These are phyloP conservation scores for Microstroma glucosiphilum DNA, from an alignment of 1,284 basidiomycete genomes.

Conservation along the genomic window DNA sequence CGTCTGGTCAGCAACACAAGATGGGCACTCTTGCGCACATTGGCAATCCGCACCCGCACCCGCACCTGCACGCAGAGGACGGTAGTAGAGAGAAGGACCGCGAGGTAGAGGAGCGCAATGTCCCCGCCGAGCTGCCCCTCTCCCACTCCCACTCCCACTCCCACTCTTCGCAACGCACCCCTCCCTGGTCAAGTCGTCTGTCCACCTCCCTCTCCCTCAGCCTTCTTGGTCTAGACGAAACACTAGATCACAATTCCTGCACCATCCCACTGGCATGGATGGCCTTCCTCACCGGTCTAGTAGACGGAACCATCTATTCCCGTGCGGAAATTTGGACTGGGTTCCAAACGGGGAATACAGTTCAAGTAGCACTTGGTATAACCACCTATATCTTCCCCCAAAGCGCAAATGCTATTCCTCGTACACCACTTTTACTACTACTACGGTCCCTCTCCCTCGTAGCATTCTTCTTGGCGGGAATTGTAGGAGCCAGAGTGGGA, in stretches of 20 bases:
- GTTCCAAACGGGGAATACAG: slow-evolving; percentile 36
- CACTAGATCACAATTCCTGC: background rate
- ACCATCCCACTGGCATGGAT: slow-evolving; percentile 52
- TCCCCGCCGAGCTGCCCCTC: no score
- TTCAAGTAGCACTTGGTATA: slow-evolving; percentile 30
- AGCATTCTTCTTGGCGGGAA: slow-evolving; percentile 35
- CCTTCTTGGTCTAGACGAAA: background rate
- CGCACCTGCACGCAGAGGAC: no score
- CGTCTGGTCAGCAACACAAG: no score
- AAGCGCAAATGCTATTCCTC: no score
- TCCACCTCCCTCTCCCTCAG: no score
- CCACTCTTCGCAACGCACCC: no score
- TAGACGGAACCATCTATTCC: slow-evolving; percentile 37
- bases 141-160: no score
- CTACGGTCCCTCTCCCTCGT: slow-evolving; percentile 26
- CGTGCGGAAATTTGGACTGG: slow-evolving; percentile 33
- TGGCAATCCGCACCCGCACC: no score
- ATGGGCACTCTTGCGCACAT: no score
- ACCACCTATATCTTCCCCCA: background rate
- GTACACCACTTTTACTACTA: slow-evolving; percentile 28
- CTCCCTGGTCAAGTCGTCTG: no score
- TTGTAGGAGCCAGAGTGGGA: slow-evolving; percentile 20
- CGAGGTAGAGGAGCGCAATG: background rate
- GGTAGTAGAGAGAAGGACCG: no score
- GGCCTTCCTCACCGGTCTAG: slow-evolving; percentile 33